Base-by-base conservation (phyloP, 2,329 filamentous ascomycete genomes). In the Aspergillus thermomutatus region DNA sequence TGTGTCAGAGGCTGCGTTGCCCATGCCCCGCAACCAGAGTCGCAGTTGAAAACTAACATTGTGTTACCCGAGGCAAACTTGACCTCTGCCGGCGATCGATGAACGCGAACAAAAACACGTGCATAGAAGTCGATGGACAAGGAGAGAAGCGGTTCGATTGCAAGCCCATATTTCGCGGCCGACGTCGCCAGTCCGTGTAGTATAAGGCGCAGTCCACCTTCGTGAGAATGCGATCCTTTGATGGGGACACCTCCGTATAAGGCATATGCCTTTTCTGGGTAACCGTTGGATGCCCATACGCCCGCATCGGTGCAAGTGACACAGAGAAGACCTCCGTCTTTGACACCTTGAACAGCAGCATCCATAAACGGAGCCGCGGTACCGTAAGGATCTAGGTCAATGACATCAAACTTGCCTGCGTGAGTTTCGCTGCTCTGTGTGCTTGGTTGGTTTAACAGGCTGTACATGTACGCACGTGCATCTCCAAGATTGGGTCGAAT, bases 271-370 rank as follows among this genome's bases (percentile, higher is more conserved):
- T 99, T 99, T 73, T 99, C 94, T 1, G 90, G 87, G 69, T 97
- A 99, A 55, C 92, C 91, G 64, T 91, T 90, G 0, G 93, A 96
- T 1, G 93, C 93, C 83, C 92, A 99, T 2, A 99, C 91, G 9
- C 90, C 92, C 9, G 93, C 92, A 73, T 99, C 94, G 0, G 94
- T 99, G 75, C 94, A 99, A 1, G 94, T 99, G 4, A 99, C 89
- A 71, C 92, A 97, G 4, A 99, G 82, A 41, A 99, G 80, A 3
- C 94, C 94, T 1, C 93, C 93, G 65, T 97, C 91, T 61, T 89
- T 86, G 7, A 97, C 83, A 1, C 90, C 86, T 75, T 97, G 92
- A 8, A 99, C 80, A 1, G 94, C 92, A 1, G 91, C 87, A 70
- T 99, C 94, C 53, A 99, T 83, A 73, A 99, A 99, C 1, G 91